These are phyloP conservation scores for Adansonia digitata DNA, from an alignment of 345 rosid species.

Conservation along the genomic window DNA sequence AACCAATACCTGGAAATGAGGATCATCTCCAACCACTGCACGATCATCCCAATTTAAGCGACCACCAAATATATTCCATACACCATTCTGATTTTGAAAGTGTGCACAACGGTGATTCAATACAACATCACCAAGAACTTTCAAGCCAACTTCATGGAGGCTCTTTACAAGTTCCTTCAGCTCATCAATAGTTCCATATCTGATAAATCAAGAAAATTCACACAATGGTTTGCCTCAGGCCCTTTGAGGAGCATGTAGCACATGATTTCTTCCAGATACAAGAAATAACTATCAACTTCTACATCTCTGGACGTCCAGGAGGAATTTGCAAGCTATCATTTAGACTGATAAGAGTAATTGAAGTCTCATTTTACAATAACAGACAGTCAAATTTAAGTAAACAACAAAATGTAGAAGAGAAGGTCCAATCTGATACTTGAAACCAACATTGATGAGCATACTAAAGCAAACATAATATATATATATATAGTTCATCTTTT, in stretches of 20 bases:
- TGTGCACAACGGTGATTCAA: slow-evolving; percentile 96
- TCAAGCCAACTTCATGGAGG: slow-evolving; percentile 64
- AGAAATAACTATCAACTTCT: background rate
- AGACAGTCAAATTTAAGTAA: background rate
- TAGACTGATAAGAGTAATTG: background rate
- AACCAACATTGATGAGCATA: background rate
- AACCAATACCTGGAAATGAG: slow-evolving; percentile 81
- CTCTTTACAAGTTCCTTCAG: slow-evolving; percentile 70
- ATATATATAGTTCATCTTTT: background rate
- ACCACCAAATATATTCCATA: slow-evolving; percentile 95
- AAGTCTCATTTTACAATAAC: background rate
- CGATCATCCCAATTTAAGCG: slow-evolving; percentile 91
- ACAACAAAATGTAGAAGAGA: background rate
- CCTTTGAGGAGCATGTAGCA: background rate
- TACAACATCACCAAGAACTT: slow-evolving; percentile 92
- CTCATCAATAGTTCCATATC: slow-evolving; percentile 85
- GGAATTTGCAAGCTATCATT: background rate
- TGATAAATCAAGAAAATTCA: slow-evolving; percentile 25
- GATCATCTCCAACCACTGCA: slow-evolving; percentile 95
- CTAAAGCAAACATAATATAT: background rate
- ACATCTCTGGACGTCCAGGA: background rate
- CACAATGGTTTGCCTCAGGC: background rate
- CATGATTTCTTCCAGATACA: background rate
- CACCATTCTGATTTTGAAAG: slow-evolving; percentile 73
- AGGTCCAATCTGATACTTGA: background rate